phyloP scores from a whole-genome alignment of 140 eudicot genomes.

The Cichorium intybus region DNA sequence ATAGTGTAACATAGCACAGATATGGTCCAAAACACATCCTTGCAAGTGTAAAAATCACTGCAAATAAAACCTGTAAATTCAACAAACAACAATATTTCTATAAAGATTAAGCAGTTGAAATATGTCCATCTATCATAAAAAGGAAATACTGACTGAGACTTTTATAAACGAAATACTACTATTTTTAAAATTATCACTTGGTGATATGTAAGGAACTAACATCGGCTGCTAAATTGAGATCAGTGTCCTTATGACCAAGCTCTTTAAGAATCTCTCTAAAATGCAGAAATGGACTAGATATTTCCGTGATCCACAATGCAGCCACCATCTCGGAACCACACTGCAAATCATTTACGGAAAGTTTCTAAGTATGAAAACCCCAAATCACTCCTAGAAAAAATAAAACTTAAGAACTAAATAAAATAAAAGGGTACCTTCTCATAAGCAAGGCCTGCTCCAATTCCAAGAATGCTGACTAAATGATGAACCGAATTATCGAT shows the following conservation, averaged over 20 bases:
- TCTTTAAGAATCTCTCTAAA: conserved; percentile 87
- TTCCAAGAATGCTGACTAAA: conserved; percentile 80
- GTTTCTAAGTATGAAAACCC: background rate
- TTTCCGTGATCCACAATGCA: conserved; percentile 74
- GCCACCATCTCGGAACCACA: conserved; percentile 97
- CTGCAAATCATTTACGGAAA: conserved; percentile 31
- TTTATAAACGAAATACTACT: background rate
- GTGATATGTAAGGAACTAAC: conserved; percentile 40
- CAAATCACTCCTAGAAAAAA: background rate
- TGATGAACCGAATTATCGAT: conserved; percentile 79
- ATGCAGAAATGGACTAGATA: conserved; percentile 88
- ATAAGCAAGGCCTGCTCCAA: conserved; percentile 74
- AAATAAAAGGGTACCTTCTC: conserved; percentile 50
- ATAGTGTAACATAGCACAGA: conserved; percentile 57
- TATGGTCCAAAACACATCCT: conserved; percentile 89
- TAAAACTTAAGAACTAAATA: background rate
- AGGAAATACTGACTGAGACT: too few species aligned
- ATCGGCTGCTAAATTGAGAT: conserved; percentile 81
- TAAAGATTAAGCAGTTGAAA: too few species aligned
- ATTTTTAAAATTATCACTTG: background rate
- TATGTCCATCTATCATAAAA: background rate
- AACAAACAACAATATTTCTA: background rate
- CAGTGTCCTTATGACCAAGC: conserved; percentile 68
- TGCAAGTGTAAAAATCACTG: conserved; percentile 61
- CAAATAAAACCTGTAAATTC: conserved; percentile 56